Evolutionary conservation across 176 grass and related monocot genomes (phyloP), one percentile per base, ranked within the genome.

Genomic region (Pontederia crassipes): DNA sequence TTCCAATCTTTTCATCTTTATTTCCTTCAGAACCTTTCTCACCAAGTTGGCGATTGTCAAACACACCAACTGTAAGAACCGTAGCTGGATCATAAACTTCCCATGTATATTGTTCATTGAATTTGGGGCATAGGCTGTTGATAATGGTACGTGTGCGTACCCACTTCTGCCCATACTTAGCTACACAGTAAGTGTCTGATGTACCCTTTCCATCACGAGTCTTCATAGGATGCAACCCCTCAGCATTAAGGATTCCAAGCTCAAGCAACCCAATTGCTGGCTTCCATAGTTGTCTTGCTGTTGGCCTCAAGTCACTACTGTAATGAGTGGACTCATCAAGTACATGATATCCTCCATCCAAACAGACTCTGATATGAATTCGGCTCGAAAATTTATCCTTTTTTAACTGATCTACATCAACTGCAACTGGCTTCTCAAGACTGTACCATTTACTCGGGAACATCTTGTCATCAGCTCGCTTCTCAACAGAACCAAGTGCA

Each of bases 91-190:
- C 77, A 12, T 72, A 76, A 10, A 85, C 72, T 11, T 80, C 72
- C 82, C 82, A 85, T 8, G 67, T 17, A 58, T 76, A 72, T 54
- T 80, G 77, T 45, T 79, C 82, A 14, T 85, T 72, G 61, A 56
- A 85, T 58, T 11, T 7, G 8, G 77, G 67, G 9, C 62, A n/a
- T 2, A 45, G 6, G 26, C 3, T 57, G 16, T 72, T 46, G 29
- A 61, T 48, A 20, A 85, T 40, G 51, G 72, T 80, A 47, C 67
- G 72, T 12, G 72, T 80, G 0, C 77, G 82, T 12, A 52, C 66
- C 82, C 82, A 80, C 57, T 73, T 76, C 7, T 40, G 27, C 0
- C 81, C 81, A 16, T 83, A 83, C 16, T 74, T 78, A 7, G 70
- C 81, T 2, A 78, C 70, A 13, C 81, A 83, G n/a, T 83, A 83